Evolutionary conservation across 257 asterid genomes (phyloP).

Genomic region (Euphrasia confusa): DNA sequence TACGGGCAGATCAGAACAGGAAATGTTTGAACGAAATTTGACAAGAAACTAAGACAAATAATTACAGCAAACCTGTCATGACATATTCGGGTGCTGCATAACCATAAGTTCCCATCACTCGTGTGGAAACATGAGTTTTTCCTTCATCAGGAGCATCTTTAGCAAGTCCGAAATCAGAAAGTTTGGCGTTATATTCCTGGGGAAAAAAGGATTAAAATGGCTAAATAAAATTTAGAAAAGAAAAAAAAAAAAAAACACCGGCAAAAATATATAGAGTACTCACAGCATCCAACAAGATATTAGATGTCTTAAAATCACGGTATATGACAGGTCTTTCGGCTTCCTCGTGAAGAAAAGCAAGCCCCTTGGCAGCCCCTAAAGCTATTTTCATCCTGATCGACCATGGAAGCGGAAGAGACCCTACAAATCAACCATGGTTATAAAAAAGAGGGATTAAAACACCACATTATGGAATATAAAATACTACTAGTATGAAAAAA

Average conservation of each 20-base stretch:
- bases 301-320: slow-evolving; percentile 62
- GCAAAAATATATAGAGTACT: slow-evolving; percentile 12
- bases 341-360: slow-evolving; percentile 58
- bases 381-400: slow-evolving; percentile 69
- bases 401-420: slow-evolving; percentile 68
- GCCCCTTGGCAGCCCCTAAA: slow-evolving; percentile 59
- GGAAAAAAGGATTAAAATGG: background rate
- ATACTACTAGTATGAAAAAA: background rate
- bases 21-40: background rate
- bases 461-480: background rate
- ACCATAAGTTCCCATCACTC: slow-evolving; percentile 58
- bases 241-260: background rate
- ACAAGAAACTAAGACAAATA: background rate
- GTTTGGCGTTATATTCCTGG: slow-evolving; percentile 64
- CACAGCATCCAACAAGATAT: slow-evolving; percentile 59
- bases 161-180: slow-evolving; percentile 68
- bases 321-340: slow-evolving; percentile 55
- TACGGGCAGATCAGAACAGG: background rate
- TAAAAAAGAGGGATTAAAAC: background rate
- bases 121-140: slow-evolving; percentile 61
- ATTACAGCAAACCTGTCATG: slow-evolving; percentile 43
- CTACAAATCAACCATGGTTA: slow-evolving; percentile 28
- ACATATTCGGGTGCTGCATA: slow-evolving; percentile 64
- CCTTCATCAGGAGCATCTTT: slow-evolving; percentile 72
- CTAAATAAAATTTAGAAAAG: slow-evolving; percentile 4